Conservation (phyloP, 768 basidiomycete genomes). For the Leccinum pellstonianum region DNA sequence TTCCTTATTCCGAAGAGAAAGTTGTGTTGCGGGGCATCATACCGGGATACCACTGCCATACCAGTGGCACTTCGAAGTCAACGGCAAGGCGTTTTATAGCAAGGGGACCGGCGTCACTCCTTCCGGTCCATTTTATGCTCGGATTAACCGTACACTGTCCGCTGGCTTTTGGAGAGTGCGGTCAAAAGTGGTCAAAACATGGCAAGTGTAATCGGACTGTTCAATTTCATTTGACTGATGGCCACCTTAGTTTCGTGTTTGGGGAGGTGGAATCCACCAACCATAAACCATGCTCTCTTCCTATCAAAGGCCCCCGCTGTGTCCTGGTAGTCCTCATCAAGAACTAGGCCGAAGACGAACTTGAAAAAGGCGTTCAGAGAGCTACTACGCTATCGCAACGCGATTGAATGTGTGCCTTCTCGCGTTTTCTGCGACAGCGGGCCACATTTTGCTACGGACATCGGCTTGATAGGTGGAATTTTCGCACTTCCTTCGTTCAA, state of each 20-base stretch:
- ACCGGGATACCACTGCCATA: slow-evolving; percentile 46
- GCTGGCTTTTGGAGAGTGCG: slow-evolving; percentile 58
- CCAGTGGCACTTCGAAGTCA: slow-evolving; percentile 55
- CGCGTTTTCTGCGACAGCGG: too few relatives aligned
- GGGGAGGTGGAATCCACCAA: slow-evolving; percentile 58
- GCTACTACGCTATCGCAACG: too few relatives aligned
- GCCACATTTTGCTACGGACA: too few relatives aligned
- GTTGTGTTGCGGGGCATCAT: slow-evolving; percentile 48
- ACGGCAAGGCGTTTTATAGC: slow-evolving; percentile 35
- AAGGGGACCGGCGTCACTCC: too few relatives aligned
- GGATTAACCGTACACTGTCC: slow-evolving; percentile 36
- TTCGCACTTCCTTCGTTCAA: too few relatives aligned
- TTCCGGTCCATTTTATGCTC: too few relatives aligned
- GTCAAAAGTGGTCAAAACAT: slow-evolving; percentile 57
- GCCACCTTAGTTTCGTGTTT: slow-evolving; percentile 48
- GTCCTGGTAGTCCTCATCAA: too few relatives aligned
- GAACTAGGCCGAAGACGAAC: slow-evolving; percentile 6
- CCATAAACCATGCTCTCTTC: slow-evolving; percentile 25
- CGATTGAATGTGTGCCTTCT: too few relatives aligned
- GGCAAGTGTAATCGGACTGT: slow-evolving; percentile 35
- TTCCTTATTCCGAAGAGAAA: slow-evolving; percentile 45
- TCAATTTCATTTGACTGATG: not conserved
- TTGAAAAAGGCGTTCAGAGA: too few relatives aligned
- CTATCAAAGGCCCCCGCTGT: too few relatives aligned
- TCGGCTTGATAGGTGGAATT: too few relatives aligned